phyloP scores from a whole-genome alignment of 768 basidiomycete species.

The Lactarius sp. region DNA sequence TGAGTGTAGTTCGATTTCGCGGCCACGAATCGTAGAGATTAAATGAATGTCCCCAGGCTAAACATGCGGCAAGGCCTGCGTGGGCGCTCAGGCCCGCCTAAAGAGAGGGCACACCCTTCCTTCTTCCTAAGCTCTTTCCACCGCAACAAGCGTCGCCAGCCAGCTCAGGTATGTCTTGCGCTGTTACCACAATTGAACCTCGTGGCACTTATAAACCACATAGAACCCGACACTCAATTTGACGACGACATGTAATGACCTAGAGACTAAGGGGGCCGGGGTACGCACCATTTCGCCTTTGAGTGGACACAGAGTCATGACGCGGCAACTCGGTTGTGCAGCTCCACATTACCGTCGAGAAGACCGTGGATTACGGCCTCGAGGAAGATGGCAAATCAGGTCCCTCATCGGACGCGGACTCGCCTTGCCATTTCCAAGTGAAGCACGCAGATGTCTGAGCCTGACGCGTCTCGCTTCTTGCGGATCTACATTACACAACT shows the following conservation, averaged over 20 bases:
- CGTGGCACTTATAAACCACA: background rate
- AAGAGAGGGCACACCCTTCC: conserved; percentile 9
- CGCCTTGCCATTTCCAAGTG: background rate
- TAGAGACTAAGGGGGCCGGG: background rate
- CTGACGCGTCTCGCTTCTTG: background rate
- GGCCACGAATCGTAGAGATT: background rate
- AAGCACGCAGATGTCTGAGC: background rate
- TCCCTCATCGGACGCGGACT: background rate
- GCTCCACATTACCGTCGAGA: conserved; percentile 23
- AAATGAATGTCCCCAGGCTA: conserved; percentile 10
- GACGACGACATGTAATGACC: background rate
- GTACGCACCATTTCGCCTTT: background rate
- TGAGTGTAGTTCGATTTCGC: conserved; percentile 4
- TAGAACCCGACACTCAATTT: background rate
- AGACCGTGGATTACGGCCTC: conserved; percentile 22
- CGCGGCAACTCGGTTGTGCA: background rate
- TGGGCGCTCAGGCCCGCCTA: conserved; percentile 7
- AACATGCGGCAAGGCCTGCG: conserved; percentile 22
- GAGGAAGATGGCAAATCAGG: conserved; percentile 9
- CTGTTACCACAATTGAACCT: too few species aligned
- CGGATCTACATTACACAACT: background rate
- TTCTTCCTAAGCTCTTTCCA: conserved; percentile 19
- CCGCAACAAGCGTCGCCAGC: background rate
- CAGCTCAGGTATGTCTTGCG: background rate
- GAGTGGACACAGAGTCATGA: background rate